phyloP scores from a whole-genome alignment of 2,329 filamentous ascomycete species.

The Pseudocercospora fuligena region DNA sequence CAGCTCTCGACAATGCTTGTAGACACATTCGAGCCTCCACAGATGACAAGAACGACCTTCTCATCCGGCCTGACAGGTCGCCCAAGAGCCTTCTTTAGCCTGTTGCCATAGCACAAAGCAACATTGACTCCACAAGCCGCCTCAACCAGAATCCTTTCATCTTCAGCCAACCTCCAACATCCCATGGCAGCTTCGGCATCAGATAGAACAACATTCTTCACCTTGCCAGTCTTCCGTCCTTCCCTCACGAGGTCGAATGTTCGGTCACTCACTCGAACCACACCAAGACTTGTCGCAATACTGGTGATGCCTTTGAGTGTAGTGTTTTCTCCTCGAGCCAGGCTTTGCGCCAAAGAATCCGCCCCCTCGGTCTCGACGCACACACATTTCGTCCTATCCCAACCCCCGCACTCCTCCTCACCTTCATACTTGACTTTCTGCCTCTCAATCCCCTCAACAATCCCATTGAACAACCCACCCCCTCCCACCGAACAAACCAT shows the following conservation, averaged over 20 bases:
- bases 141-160: constrained; percentile 82
- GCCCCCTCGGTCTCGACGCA: constrained; percentile 78
- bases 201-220: constrained; percentile 67
- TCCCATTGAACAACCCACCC: constrained; percentile 77
- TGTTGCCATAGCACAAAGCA: constrained; percentile 68
- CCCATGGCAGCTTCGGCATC: constrained; percentile 82
- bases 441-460: constrained; percentile 72
- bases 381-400: constrained; percentile 58
- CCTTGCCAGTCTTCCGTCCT: constrained; percentile 47
- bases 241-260: constrained; percentile 68
- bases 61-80: constrained; percentile 65
- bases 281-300: constrained; percentile 75
- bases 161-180: constrained; percentile 78
- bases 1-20: constrained; percentile 57
- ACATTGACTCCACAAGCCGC: constrained; percentile 84
- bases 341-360: constrained; percentile 67
- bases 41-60: constrained; percentile 83
- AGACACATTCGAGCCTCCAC: constrained; percentile 66
- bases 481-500: constrained; percentile 83
- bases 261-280: constrained; percentile 67
- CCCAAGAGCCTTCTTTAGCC: constrained; percentile 63
- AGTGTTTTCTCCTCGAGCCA: constrained; percentile 58
- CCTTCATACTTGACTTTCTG: constrained; percentile 34
- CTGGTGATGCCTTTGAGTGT: constrained; percentile 74
- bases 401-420: constrained; percentile 30